A percentile compares a stretch with the other conserved stretches of the same genome.
These are phyloP conservation scores for Exidia glandulosa DNA, from an alignment of 768 basidiomycete genomes.

Conservation along the genomic window DNA sequence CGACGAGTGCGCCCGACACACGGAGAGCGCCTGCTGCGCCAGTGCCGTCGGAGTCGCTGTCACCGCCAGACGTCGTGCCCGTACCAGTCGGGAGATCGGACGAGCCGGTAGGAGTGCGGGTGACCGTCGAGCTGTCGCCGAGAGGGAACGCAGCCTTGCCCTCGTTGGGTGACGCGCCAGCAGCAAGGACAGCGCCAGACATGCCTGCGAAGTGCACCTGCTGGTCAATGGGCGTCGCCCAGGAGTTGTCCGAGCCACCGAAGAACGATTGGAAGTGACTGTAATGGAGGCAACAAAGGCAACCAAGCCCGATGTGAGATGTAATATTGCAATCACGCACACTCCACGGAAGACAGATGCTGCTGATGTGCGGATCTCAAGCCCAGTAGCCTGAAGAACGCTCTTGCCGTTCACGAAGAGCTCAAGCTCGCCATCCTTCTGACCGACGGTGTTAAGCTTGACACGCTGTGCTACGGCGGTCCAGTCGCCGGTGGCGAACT, in stretches of 20 bases:
- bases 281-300: neutral
- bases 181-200: slow-evolving; percentile 42
- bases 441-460: slow-evolving; percentile 58
- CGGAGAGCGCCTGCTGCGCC: neutral
- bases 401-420: slow-evolving; percentile 55
- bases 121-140: neutral
- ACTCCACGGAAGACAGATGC: slow-evolving; percentile 51
- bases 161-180: neutral
- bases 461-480: slow-evolving; percentile 58
- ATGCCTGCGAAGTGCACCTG: slow-evolving; percentile 59
- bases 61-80: neutral
- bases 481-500: slow-evolving; percentile 53
- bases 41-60: neutral
- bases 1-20: neutral
- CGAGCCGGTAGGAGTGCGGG: neutral
- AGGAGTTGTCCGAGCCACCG: slow-evolving; percentile 37
- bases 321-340: slow-evolving; percentile 29
- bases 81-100: neutral
- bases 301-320: neutral
- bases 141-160: neutral
- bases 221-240: slow-evolving; percentile 55
- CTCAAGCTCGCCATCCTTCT: slow-evolving; percentile 62
- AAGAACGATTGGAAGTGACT: slow-evolving; percentile 53
- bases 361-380: slow-evolving; percentile 40
- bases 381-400: slow-evolving; percentile 47